Base-by-base conservation (phyloP, 2,329 filamentous ascomycete genomes). In the Fusarium incarnatum region DNA sequence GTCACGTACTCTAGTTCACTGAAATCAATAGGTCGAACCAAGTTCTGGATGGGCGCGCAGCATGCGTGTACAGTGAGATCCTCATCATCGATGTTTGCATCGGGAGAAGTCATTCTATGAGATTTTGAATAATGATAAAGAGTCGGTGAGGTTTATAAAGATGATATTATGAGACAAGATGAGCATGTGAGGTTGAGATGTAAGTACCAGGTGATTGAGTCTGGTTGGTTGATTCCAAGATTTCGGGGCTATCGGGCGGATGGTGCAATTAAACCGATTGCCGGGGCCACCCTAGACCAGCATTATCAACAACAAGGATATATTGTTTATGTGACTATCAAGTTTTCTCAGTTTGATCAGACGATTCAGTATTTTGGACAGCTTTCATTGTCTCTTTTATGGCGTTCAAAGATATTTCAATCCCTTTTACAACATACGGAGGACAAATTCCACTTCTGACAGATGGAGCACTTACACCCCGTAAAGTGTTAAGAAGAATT, bases 1-100 rank as follows among this genome's bases (percentile, higher is more conserved):
- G 40, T 45, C 23, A 58, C 76, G 16, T 74, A 83, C 81, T 80
- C 75, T 45, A 82, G 74, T 28, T 82, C 79, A 56, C 79, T 80
- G 23, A 86, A 79, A 42, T 85, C 81, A 58, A 87, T 77, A 12
- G 86, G 85, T 28, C 75, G 74, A 12, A 75, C 75, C 48, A 86
- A 73, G 13, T 77, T 74, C 6, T 75, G 59, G 48, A 85, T 67
- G 16, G 82, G 78, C 30, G 77, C 78, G 75, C 83, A 83, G 77
- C 81, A 83, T 48, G 73, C 60, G 53, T 77, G 77, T 16, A 72
- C 56, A 4, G 72, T 76, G 54, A 79, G 77, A 50, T 82, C 80
- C 56, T 79, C 77, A 32, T 78, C 76, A 63, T 78, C 78, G 22
- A 77, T 73, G 60, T 56, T 58, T 30, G 41, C 53, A 18, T 64